These are phyloP conservation scores for Penicillium sp. DNA, from an alignment of 2,329 filamentous ascomycete species.

Conservation along the genomic window DNA sequence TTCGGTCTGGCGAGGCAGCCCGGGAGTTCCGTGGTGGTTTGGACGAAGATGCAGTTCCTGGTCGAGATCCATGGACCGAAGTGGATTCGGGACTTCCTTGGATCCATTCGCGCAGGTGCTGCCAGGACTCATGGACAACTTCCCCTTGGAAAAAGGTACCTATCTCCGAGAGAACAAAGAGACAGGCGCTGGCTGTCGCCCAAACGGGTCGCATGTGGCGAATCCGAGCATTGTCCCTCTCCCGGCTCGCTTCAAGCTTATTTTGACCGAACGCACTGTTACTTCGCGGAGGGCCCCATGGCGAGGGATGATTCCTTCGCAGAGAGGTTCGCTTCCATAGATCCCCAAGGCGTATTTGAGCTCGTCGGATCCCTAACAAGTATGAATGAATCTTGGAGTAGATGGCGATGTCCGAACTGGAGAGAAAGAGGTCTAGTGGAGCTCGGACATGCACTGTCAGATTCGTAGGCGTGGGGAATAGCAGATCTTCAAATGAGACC, in stretches of 20 bases:
- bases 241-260: conserved; percentile 58
- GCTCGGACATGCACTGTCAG: conserved; percentile 70
- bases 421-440: conserved; percentile 83
- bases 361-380: conserved; percentile 75
- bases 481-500: conserved; percentile 65
- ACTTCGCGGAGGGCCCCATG: conserved; percentile 60
- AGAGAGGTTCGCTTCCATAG: conserved; percentile 82
- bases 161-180: conserved; percentile 85
- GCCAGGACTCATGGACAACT: conserved; percentile 75
- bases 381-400: conserved; percentile 88
- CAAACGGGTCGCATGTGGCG: conserved; percentile 74
- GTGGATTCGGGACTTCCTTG: conserved; percentile 39
- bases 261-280: conserved; percentile 57
- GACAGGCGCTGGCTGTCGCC: conserved; percentile 80
- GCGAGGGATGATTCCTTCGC: conserved; percentile 70
- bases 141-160: conserved; percentile 87
- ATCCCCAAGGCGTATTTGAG: conserved; percentile 76
- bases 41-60: conserved; percentile 36
- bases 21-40: conserved; percentile 15
- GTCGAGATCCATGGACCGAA: conserved; percentile 33
- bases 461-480: conserved; percentile 70
- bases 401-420: conserved; percentile 65
- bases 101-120: conserved; percentile 73
- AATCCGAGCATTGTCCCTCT: conserved; percentile 60
- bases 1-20: conserved; percentile 2